phyloP scores from a whole-genome alignment of 164 flowering plant genomes.

The Piper longum region DNA sequence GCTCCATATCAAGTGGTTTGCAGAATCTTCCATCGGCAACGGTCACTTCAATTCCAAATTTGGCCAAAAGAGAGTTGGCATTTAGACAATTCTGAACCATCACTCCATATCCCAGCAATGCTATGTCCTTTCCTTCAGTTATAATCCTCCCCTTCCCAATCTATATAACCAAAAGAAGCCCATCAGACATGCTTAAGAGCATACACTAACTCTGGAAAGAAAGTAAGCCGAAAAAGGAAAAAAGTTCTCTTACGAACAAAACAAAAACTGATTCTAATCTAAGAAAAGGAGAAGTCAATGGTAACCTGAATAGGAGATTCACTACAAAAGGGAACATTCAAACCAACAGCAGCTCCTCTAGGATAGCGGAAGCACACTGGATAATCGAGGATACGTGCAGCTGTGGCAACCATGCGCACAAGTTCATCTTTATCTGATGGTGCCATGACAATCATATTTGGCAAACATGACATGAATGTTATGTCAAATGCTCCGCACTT shows the following conservation, averaged over 20 bases:
- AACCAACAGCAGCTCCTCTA: slow-evolving; percentile 47
- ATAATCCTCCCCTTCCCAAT: slow-evolving; percentile 74
- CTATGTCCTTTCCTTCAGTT: slow-evolving; percentile 70
- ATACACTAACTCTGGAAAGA: not conserved
- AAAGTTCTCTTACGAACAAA: not conserved
- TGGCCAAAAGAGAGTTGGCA: slow-evolving; percentile 60
- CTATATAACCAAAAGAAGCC: slow-evolving; percentile 15
- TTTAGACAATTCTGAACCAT: slow-evolving; percentile 93
- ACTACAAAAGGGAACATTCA: slow-evolving; percentile 13
- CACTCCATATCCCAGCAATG: slow-evolving; percentile 73
- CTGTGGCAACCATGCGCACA: slow-evolving; percentile 77
- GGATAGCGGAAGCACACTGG: slow-evolving; percentile 92
- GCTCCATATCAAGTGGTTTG: slow-evolving; percentile 82
- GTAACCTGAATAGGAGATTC: slow-evolving; percentile 70
- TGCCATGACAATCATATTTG: slow-evolving; percentile 98
- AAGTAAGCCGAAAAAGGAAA: too few relatives aligned
- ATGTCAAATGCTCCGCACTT: slow-evolving; percentile 80
- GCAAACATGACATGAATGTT: slow-evolving; percentile 86
- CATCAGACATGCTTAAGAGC: not conserved
- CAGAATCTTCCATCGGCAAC: slow-evolving; percentile 97
- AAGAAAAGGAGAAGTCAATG: not conserved
- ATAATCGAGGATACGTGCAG: slow-evolving; percentile 52
- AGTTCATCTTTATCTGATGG: slow-evolving; percentile 84
- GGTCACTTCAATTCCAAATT: slow-evolving; percentile 70
- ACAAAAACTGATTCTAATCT: not conserved